Evolutionary conservation across 768 basidiomycete species (phyloP).

Genomic region (Leccinum disarticulatum): DNA sequence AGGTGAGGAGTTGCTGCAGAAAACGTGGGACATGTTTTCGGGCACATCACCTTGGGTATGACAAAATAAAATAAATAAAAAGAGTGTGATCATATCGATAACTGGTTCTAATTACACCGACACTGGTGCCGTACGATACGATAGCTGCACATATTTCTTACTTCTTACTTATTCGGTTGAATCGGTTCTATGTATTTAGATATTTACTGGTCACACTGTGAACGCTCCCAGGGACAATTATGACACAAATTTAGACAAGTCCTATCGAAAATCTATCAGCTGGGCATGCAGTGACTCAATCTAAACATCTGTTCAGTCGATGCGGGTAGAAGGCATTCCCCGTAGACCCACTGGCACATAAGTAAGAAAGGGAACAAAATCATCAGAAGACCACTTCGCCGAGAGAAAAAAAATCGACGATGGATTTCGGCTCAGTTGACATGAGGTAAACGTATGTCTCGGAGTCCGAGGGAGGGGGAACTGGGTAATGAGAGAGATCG

Average conservation of each 20-base stretch:
- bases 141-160: not conserved
- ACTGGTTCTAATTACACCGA: not conserved
- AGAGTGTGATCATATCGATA: not conserved
- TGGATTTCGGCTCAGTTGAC: not conserved
- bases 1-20: conserved; percentile 20
- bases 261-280: not conserved
- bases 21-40: conserved; percentile 18
- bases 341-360: not conserved
- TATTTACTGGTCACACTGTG: not conserved
- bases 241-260: not conserved
- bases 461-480: not conserved
- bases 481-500: not conserved
- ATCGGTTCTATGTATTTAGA: not conserved
- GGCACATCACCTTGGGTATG: not conserved
- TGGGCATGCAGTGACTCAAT: not conserved
- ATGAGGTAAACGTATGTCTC: not conserved
- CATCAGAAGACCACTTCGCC: not conserved
- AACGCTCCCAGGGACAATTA: not conserved
- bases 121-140: not conserved
- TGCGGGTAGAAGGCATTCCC: not conserved
- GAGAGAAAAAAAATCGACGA: not conserved
- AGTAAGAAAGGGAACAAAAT: not conserved
- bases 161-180: not conserved
- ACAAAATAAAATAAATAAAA: conserved; percentile 3
- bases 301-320: not conserved